Conservation (phyloP, 768 basidiomycete species). For the Tubosaeta sp. region DNA sequence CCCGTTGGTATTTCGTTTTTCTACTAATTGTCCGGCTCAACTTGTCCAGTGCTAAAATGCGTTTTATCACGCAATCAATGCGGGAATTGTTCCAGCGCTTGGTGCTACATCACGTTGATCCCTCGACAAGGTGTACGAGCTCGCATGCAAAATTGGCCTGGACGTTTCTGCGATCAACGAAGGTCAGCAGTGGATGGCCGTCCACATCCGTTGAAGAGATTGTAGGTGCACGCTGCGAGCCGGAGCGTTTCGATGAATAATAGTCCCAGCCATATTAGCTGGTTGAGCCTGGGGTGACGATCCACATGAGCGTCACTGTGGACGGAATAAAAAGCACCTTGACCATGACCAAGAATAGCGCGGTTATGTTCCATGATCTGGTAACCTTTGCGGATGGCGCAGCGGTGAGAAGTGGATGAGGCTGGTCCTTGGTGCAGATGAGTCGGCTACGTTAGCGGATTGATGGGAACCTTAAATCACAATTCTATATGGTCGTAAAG, state of each 20-base stretch:
- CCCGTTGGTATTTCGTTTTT: conserved; percentile 14
- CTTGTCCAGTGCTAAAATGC: conserved; percentile 23
- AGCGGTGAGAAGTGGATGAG: conserved; percentile 37
- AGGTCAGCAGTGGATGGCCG: conserved; percentile 34
- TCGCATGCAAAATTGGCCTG: conserved; percentile 22
- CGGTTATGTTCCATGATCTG: conserved; percentile 36
- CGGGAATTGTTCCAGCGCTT: conserved; percentile 20
- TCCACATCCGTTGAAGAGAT: conserved; percentile 20
- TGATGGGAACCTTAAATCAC: conserved; percentile 14
- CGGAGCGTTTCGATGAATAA: neutral
- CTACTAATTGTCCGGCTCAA: neutral
- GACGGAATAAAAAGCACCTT: conserved; percentile 30
- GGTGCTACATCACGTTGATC: conserved; percentile 24
- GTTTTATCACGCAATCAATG: conserved; percentile 17
- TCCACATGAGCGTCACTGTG: conserved; percentile 30
- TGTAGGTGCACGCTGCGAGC: conserved; percentile 2
- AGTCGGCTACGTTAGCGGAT: conserved; percentile 30
- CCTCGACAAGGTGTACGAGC: conserved; percentile 19
- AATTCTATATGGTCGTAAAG: conserved; percentile 1
- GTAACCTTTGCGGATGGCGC: conserved; percentile 38
- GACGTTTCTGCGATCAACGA: conserved; percentile 21
- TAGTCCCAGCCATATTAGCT: conserved; percentile 17
- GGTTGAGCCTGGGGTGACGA: conserved; percentile 32
- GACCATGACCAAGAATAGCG: conserved; percentile 23
- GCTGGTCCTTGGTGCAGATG: conserved; percentile 33